phyloP scores from a whole-genome alignment of 495 filamentous ascomycete genomes.

The Friedmanniomyces endolithicus region DNA sequence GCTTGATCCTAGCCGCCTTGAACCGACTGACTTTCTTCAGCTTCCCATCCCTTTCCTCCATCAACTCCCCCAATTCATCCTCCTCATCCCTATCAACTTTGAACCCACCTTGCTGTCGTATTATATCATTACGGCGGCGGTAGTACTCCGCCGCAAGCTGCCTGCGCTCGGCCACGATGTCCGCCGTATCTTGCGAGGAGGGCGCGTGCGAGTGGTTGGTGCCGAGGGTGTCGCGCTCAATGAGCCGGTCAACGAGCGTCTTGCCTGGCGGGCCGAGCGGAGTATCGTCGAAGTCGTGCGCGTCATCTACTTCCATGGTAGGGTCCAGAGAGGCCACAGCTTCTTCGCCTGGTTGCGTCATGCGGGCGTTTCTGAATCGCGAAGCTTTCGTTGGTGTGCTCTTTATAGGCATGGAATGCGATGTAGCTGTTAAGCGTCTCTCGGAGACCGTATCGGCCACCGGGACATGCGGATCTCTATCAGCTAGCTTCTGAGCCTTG shows the following conservation, averaged over 20 bases:
- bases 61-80: conserved; percentile 39
- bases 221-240: conserved; percentile 43
- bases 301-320: background rate
- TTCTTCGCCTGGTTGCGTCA: background rate
- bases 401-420: background rate
- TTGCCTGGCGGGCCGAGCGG: conserved; percentile 40
- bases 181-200: conserved; percentile 55
- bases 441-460: conserved; percentile 24
- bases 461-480: background rate
- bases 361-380: conserved; percentile 24
- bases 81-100: conserved; percentile 47
- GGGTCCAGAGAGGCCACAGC: background rate
- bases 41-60: conserved; percentile 54
- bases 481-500: conserved; percentile 14
- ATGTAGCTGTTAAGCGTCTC: conserved; percentile 6
- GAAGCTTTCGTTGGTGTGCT: conserved; percentile 18
- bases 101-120: conserved; percentile 69
- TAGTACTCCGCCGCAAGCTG: conserved; percentile 74
- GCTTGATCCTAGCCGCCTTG: conserved; percentile 60
- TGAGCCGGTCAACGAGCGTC: conserved; percentile 44
- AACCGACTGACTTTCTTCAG: conserved; percentile 72
- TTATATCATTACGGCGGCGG: conserved; percentile 62
- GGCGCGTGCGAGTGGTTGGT: conserved; percentile 26
- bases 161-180: conserved; percentile 57
- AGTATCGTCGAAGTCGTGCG: background rate